Conservation (phyloP, 495 filamentous ascomycete species). For the Lindgomyces ingoldianus region DNA sequence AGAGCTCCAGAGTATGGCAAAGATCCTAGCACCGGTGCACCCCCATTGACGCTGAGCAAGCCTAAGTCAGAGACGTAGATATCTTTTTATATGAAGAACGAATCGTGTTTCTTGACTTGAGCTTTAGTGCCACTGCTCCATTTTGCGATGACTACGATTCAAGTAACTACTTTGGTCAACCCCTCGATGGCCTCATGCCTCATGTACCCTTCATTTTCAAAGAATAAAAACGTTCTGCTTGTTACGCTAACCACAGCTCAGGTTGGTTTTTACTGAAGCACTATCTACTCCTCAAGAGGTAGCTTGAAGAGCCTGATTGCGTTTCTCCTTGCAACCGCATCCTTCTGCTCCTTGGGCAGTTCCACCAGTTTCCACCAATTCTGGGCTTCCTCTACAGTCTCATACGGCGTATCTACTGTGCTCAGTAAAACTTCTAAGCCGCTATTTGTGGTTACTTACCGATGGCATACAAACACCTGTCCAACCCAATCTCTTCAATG, state of each 20-base stretch:
- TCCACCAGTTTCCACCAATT: conserved; percentile 32
- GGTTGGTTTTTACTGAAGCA: neutral
- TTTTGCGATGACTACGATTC: too few species aligned
- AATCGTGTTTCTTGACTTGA: neutral
- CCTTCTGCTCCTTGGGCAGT: conserved; percentile 26
- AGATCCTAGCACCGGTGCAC: conserved; percentile 44
- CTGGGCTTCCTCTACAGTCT: conserved; percentile 29
- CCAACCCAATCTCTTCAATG: conserved; percentile 31
- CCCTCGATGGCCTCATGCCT: too few species aligned
- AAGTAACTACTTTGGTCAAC: too few species aligned
- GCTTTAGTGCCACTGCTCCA: too few species aligned
- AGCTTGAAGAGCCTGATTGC: conserved; percentile 32
- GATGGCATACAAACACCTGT: conserved; percentile 30
- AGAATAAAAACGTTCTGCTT: neutral
- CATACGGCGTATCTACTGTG: conserved; percentile 27
- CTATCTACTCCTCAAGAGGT: conserved; percentile 21
- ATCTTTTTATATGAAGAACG: neutral
- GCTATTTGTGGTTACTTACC: neutral
- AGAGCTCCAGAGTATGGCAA: conserved; percentile 52
- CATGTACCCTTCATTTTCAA: too few species aligned
- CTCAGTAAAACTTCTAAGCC: neutral
- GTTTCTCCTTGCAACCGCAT: conserved; percentile 30
- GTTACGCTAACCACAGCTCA: neutral
- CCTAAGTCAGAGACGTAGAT: conserved; percentile 29
- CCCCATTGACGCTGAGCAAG: conserved; percentile 47